Evolutionary conservation across 768 basidiomycete species (phyloP).

Genomic region (Leccinum disarticulatum): DNA sequence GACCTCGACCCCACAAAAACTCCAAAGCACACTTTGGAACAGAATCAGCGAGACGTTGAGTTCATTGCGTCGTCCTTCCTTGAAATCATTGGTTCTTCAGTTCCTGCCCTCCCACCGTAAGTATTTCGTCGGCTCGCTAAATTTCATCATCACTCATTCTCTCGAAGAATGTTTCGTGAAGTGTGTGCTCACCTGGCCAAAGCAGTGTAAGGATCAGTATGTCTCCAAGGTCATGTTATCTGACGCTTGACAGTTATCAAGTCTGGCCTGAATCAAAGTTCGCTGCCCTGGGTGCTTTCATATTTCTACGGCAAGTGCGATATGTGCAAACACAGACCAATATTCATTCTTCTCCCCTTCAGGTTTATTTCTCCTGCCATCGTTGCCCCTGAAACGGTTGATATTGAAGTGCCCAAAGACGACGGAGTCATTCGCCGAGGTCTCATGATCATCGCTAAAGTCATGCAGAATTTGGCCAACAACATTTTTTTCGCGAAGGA

Average conservation of each 20-base stretch:
- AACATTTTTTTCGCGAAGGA: constrained; percentile 94
- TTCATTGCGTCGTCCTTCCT: constrained; percentile 75
- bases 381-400: constrained; percentile 81
- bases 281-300: constrained; percentile 84
- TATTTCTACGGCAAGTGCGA: constrained; percentile 71
- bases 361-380: constrained; percentile 93
- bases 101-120: constrained; percentile 71
- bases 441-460: constrained; percentile 84
- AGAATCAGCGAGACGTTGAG: constrained; percentile 72
- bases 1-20: constrained; percentile 73
- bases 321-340: neutral
- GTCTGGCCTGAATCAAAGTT: constrained; percentile 81
- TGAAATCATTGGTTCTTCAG: constrained; percentile 68
- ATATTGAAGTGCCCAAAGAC: constrained; percentile 74
- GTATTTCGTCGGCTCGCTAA: constrained; percentile 26
- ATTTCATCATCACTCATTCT: neutral
- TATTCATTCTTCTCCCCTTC: constrained; percentile 1
- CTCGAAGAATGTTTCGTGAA: constrained; percentile 76
- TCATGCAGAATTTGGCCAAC: constrained; percentile 91
- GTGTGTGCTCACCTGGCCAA: constrained; percentile 80
- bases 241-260: constrained; percentile 43
- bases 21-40: constrained; percentile 55
- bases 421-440: constrained; percentile 66
- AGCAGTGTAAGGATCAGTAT: constrained; percentile 58
- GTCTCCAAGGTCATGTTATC: constrained; percentile 7